A percentile compares a stretch with the other conserved stretches of the same genome.
These are phyloP conservation scores for Lentinula boryana DNA, from an alignment of 768 basidiomycete genomes.

Conservation along the genomic window DNA sequence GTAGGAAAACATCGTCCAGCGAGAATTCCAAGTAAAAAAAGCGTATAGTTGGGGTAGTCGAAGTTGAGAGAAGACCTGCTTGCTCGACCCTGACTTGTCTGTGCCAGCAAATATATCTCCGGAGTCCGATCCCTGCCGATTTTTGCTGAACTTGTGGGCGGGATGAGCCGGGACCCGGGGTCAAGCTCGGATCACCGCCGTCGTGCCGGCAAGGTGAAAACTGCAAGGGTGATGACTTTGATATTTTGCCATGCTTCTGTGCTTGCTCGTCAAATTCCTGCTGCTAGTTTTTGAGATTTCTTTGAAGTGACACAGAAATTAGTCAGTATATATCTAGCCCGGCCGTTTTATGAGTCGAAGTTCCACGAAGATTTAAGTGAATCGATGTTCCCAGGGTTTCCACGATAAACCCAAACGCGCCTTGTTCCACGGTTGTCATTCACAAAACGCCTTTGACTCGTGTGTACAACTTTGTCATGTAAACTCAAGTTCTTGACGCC, in stretches of 20 bases:
- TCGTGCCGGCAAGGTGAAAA: too few species aligned
- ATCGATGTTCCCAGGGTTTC: not conserved
- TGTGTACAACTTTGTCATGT: not conserved
- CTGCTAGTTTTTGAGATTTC: too few species aligned
- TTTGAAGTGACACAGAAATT: too few species aligned
- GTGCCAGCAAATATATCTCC: conserved; percentile 1
- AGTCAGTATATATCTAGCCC: too few species aligned
- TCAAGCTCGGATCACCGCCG: too few species aligned
- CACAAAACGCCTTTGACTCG: not conserved
- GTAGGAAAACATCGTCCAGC: conserved; percentile 29
- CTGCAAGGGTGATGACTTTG: too few species aligned
- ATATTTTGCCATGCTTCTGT: too few species aligned
- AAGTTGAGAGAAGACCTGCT: conserved; percentile 9
- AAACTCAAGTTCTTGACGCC: not conserved
- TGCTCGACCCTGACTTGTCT: conserved; percentile 7
- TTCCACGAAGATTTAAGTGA: too few species aligned
- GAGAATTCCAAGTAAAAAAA: conserved; percentile 8
- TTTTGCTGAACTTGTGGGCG: not conserved
- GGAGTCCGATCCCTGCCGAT: not conserved
- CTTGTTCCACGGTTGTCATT: not conserved
- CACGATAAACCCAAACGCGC: not conserved
- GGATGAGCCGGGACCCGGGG: not conserved
- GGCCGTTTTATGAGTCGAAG: too few species aligned
- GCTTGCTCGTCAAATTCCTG: too few species aligned
- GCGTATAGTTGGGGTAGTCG: conserved; percentile 10